Evolutionary conservation across 768 basidiomycete genomes (phyloP).

Genomic region (Calocybe cyanea): DNA sequence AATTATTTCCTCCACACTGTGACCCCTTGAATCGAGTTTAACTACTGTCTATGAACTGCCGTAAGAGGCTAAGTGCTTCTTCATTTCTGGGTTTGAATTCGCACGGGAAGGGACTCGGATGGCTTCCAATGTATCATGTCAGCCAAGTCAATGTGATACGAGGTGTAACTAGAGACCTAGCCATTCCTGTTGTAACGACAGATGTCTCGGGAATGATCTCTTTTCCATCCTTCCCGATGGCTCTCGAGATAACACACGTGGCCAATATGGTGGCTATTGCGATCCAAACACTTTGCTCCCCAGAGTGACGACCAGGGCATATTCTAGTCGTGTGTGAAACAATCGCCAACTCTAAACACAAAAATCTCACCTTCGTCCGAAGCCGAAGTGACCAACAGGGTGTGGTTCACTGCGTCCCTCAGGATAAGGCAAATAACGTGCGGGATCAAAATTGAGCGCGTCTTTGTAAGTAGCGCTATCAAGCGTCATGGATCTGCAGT

Average conservation of each 20-base stretch:
- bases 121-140: slow-evolving; percentile 15
- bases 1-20: too few relatives aligned
- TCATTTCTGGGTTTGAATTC: slow-evolving; percentile 7
- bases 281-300: slow-evolving; percentile 32
- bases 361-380: too few relatives aligned
- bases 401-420: too few relatives aligned
- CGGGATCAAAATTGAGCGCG: too few relatives aligned
- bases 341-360: too few relatives aligned
- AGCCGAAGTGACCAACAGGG: too few relatives aligned
- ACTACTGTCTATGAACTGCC: too few relatives aligned
- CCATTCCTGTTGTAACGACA: background rate
- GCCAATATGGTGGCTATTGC: slow-evolving; percentile 9
- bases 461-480: too few relatives aligned
- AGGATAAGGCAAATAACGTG: too few relatives aligned
- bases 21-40: too few relatives aligned
- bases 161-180: background rate
- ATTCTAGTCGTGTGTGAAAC: background rate
- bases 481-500: slow-evolving; percentile 12
- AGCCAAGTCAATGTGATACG: background rate
- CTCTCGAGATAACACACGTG: slow-evolving; percentile 3
- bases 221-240: slow-evolving; percentile 1
- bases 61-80: too few relatives aligned
- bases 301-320: slow-evolving; percentile 24
- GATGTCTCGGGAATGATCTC: slow-evolving; percentile 2
- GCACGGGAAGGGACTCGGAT: slow-evolving; percentile 26